Evolutionary conservation across 2,329 filamentous ascomycete species (phyloP).

Genomic region (Fusarium sp.): DNA sequence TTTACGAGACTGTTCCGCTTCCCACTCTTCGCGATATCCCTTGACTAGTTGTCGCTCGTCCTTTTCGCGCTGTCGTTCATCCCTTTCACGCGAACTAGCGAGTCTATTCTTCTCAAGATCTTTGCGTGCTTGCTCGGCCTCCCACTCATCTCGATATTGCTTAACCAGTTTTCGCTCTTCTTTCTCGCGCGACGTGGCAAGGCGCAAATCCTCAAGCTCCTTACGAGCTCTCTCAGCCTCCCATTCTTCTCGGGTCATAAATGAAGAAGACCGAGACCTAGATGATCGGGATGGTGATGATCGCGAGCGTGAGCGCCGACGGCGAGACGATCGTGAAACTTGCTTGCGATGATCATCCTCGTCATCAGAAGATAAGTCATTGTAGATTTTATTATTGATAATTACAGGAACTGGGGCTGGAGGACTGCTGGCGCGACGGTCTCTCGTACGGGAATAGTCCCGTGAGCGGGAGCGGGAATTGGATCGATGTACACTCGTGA

Average conservation of each 20-base stretch:
- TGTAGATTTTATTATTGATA: constrained; percentile 68
- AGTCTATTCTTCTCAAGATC: constrained; percentile 61
- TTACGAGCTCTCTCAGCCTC: constrained; percentile 55
- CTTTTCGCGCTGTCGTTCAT: constrained; percentile 46
- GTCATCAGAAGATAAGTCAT: constrained; percentile 58
- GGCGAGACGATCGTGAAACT: constrained; percentile 43
- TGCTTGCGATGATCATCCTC: constrained; percentile 51
- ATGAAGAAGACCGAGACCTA: constrained; percentile 48
- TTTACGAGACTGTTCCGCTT: constrained; percentile 46
- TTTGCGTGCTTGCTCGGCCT: constrained; percentile 54
- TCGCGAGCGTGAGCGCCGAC: constrained; percentile 49
- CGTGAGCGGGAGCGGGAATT: constrained; percentile 45
- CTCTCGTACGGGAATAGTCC: constrained; percentile 60
- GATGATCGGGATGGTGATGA: constrained; percentile 51
- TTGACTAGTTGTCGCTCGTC: constrained; percentile 48
- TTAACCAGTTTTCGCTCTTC: constrained; percentile 54
- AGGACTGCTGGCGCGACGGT: constrained; percentile 59
- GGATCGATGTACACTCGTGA: constrained; percentile 56
- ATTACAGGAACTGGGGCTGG: constrained; percentile 60
- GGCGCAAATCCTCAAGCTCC: constrained; percentile 59
- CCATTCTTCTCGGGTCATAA: constrained; percentile 58
- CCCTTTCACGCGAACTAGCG: constrained; percentile 54
- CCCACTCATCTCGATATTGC: constrained; percentile 57
- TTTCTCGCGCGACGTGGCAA: constrained; percentile 55
- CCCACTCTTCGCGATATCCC: constrained; percentile 57